Conservation (phyloP, 768 basidiomycete species). For the Mycena kentingensis region DNA sequence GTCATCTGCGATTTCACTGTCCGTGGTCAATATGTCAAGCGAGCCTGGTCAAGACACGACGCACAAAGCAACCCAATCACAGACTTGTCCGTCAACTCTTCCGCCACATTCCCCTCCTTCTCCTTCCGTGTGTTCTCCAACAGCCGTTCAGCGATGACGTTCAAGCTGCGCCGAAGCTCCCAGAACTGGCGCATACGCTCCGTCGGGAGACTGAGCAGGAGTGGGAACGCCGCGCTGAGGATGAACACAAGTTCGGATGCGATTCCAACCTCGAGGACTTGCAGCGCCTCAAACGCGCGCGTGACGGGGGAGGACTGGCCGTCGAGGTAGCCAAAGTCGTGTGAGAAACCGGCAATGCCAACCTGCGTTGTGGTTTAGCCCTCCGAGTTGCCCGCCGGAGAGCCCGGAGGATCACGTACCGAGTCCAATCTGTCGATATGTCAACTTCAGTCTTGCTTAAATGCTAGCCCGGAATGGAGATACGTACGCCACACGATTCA, state of each 20-base stretch:
- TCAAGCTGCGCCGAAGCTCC: slow-evolving; percentile 33
- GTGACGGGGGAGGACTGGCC: slow-evolving; percentile 25
- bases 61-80: slow-evolving; percentile 41
- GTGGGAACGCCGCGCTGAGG: slow-evolving; percentile 33
- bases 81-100: slow-evolving; percentile 33
- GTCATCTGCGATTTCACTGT: slow-evolving; percentile 40
- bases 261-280: not conserved
- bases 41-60: too few species aligned
- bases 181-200: slow-evolving; percentile 24
- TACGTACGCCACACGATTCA: slow-evolving; percentile 18
- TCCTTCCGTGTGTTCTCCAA: slow-evolving; percentile 36
- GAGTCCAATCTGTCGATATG: not conserved
- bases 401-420: not conserved
- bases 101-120: slow-evolving; percentile 28
- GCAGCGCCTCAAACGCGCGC: slow-evolving; percentile 12
- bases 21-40: too few species aligned
- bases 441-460: not conserved
- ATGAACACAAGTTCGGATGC: slow-evolving; percentile 18
- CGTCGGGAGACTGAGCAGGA: slow-evolving; percentile 35
- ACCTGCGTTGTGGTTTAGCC: slow-evolving; percentile 25
- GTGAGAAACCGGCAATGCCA: slow-evolving; percentile 46
- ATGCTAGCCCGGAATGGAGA: not conserved
- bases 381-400: not conserved
- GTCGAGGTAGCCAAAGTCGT: slow-evolving; percentile 44
- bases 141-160: slow-evolving; percentile 35